Conservation (phyloP, 2,329 filamentous ascomycete genomes). For the Sporothrix curviconia region DNA sequence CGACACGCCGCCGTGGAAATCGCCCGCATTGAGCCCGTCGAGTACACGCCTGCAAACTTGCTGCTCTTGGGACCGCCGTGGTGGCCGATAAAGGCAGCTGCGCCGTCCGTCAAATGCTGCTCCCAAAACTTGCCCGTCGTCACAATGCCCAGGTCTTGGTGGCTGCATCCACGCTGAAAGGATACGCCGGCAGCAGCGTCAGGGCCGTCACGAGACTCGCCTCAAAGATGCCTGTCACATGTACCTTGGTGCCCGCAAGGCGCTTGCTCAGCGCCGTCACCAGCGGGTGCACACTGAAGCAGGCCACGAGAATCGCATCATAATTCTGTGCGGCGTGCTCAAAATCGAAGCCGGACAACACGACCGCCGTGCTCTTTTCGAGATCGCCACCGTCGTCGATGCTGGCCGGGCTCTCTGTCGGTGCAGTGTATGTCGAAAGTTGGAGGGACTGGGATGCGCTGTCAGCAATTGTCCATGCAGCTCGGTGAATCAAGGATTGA, state of each 20-base stretch:
- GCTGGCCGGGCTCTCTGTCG: slow-evolving; percentile 56
- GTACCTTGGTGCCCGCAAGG: slow-evolving; percentile 28
- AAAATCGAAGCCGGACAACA: slow-evolving; percentile 48
- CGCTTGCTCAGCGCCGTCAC: slow-evolving; percentile 49
- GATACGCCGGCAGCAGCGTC: slow-evolving; percentile 38
- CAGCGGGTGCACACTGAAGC: slow-evolving; percentile 79
- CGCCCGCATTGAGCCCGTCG: slow-evolving; percentile 74
- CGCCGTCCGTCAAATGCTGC: slow-evolving; percentile 59
- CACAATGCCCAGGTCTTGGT: slow-evolving; percentile 69
- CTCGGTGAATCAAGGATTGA: neutral
- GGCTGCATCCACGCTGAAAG: slow-evolving; percentile 8
- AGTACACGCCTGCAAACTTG: slow-evolving; percentile 72
- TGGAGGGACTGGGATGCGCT: slow-evolving; percentile 36
- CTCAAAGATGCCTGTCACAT: slow-evolving; percentile 81
- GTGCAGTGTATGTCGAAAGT: slow-evolving; percentile 61
- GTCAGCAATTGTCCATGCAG: neutral
- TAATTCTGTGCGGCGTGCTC: slow-evolving; percentile 37
- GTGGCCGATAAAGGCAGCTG: slow-evolving; percentile 56
- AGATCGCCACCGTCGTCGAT: slow-evolving; percentile 74
- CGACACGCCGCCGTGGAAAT: slow-evolving; percentile 66
- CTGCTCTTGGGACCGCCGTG: slow-evolving; percentile 27
- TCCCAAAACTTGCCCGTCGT: slow-evolving; percentile 85
- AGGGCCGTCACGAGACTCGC: slow-evolving; percentile 64
- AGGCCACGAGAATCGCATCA: slow-evolving; percentile 79
- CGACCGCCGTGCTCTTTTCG: slow-evolving; percentile 52